Percentiles rank a stretch among this genome's conserved stretches.
Conservation (phyloP, 768 basidiomycete species). For the Piloderma croceum region DNA sequence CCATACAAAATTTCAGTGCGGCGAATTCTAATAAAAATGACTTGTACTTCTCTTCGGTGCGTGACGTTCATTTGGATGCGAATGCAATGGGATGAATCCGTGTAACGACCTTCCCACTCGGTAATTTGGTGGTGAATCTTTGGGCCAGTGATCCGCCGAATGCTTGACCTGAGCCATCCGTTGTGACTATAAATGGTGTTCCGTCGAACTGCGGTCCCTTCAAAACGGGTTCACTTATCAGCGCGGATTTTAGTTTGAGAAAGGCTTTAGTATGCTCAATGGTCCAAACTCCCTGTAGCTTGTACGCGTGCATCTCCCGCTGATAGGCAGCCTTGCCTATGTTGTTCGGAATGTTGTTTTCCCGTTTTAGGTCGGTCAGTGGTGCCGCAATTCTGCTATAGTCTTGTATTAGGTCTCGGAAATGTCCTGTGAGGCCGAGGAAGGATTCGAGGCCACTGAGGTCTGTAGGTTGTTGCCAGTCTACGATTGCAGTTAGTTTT, state of each 20-base stretch:
- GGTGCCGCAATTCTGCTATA: slow-evolving; percentile 29
- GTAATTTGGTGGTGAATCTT: slow-evolving; percentile 7
- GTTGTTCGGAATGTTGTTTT: slow-evolving; percentile 13
- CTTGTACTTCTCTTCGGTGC: slow-evolving; percentile 23
- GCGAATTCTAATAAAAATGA: slow-evolving; percentile 31
- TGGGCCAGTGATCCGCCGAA: slow-evolving; percentile 31
- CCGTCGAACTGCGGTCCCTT: slow-evolving; percentile 23
- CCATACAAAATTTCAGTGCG: slow-evolving; percentile 14
- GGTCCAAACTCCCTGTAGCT: slow-evolving; percentile 16
- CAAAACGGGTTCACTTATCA: slow-evolving; percentile 30
- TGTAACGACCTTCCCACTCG: slow-evolving; percentile 14
- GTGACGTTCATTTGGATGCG: slow-evolving; percentile 30
- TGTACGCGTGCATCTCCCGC: slow-evolving; percentile 16
- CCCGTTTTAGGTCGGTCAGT: slow-evolving; percentile 23
- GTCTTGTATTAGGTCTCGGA: slow-evolving; percentile 25
- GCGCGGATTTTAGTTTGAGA: slow-evolving; percentile 23
- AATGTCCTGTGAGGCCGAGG: too few species aligned
- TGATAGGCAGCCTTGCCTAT: slow-evolving; percentile 22
- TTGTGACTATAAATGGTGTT: slow-evolving; percentile 30
- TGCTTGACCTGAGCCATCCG: slow-evolving; percentile 27
- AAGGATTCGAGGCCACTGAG: slow-evolving; percentile 21
- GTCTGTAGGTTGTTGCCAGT: slow-evolving; percentile 6
- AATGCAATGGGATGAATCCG: slow-evolving; percentile 28
- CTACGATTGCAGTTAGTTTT: slow-evolving; percentile 4
- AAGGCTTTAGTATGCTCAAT: slow-evolving; percentile 21